Evolutionary conservation across 2,329 filamentous ascomycete genomes (phyloP).

Genomic region (Aureobasidium sp.): DNA sequence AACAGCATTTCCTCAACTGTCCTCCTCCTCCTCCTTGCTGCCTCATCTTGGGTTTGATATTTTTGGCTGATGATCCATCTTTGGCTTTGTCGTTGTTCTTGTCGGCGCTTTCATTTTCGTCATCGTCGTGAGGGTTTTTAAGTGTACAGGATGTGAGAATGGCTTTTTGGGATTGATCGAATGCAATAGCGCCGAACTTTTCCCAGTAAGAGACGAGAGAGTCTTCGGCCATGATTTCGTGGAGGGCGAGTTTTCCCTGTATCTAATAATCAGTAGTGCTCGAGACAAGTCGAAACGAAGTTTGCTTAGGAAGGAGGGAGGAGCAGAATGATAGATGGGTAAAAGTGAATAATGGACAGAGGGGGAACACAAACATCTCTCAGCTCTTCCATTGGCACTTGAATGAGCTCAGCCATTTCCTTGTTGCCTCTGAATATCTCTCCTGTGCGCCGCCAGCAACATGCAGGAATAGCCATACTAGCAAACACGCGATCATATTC

Average conservation of each 20-base stretch:
- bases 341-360: no score
- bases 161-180: slow-evolving; percentile 88
- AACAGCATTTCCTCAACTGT: slow-evolving; percentile 70
- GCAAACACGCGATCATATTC: slow-evolving; percentile 98
- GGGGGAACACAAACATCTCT: slow-evolving; percentile 62
- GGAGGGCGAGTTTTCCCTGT: slow-evolving; percentile 86
- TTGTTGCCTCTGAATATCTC: slow-evolving; percentile 98
- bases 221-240: slow-evolving; percentile 92
- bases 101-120: background rate
- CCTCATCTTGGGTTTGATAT: no score
- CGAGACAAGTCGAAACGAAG: no score
- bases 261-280: background rate
- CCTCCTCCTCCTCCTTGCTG: slow-evolving; percentile 51
- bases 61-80: no score
- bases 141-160: slow-evolving; percentile 89
- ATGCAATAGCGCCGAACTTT: slow-evolving; percentile 96
- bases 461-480: slow-evolving; percentile 96
- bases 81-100: background rate
- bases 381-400: slow-evolving; percentile 82
- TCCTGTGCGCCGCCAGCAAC: slow-evolving; percentile 91
- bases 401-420: slow-evolving; percentile 95
- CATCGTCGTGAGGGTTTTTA: slow-evolving; percentile 60
- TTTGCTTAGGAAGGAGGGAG: background rate
- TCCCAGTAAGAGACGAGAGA: slow-evolving; percentile 97
- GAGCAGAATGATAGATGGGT: no score